A percentile compares a stretch with the other conserved stretches of the same genome.
Evolutionary conservation across 352 stramenopile species (phyloP).

Genomic region (Phytopythium mirpurense): DNA sequence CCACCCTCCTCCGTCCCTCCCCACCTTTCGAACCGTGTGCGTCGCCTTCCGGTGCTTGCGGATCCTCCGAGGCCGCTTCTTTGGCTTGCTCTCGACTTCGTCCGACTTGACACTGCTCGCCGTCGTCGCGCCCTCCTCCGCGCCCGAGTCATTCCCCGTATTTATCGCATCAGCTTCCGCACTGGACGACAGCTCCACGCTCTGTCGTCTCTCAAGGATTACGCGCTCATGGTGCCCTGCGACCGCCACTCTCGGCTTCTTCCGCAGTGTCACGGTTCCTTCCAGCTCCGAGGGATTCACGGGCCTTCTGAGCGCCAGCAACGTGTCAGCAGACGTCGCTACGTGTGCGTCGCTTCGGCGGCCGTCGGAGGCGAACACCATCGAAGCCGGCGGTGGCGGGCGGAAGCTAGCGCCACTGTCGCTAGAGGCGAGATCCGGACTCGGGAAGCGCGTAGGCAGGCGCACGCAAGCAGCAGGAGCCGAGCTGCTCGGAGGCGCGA

Average conservation of each 20-base stretch:
- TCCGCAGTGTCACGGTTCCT: too few relatives aligned
- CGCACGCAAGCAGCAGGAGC: too few relatives aligned
- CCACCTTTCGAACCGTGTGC: slow-evolving; percentile 29
- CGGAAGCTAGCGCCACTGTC: not conserved
- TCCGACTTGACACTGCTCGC: slow-evolving; percentile 3
- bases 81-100: slow-evolving; percentile 3
- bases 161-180: not conserved
- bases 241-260: too few relatives aligned
- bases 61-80: slow-evolving; percentile 12
- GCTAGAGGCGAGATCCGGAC: not conserved
- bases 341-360: not conserved
- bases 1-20: too few relatives aligned
- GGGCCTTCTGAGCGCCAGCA: not conserved
- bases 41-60: slow-evolving; percentile 22
- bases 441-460: not conserved
- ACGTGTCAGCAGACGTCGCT: not conserved
- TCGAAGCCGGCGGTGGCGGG: not conserved
- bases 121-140: slow-evolving; percentile 1
- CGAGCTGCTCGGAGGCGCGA: too few relatives aligned
- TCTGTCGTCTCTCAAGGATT: too few relatives aligned
- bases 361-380: not conserved
- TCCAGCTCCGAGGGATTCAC: too few relatives aligned
- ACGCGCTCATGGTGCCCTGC: too few relatives aligned
- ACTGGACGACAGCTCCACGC: not conserved
- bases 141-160: not conserved